These are phyloP conservation scores for Candolleomyces eurysporus DNA, from an alignment of 768 basidiomycete species.

Conservation along the genomic window DNA sequence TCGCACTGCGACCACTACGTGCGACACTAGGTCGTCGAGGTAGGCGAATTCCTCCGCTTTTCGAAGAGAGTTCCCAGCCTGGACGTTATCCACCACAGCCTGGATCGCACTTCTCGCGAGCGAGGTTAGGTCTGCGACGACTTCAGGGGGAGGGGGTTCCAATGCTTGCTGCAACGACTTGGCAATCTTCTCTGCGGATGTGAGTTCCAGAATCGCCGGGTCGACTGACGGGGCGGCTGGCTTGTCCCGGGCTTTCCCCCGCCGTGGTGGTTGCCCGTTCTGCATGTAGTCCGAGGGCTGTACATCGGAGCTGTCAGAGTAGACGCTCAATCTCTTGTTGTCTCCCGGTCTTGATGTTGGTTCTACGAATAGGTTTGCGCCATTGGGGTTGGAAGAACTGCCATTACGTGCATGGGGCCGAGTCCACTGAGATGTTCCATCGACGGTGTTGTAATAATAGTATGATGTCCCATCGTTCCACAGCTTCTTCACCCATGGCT, in stretches of 20 bases:
- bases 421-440: constrained; percentile 69
- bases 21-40: constrained; percentile 62
- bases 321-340: constrained; percentile 56
- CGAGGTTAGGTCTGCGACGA: constrained; percentile 60
- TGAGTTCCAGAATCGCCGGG: constrained; percentile 43
- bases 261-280: constrained; percentile 7
- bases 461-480: constrained; percentile 83
- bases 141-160: constrained; percentile 54
- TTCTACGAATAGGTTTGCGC: constrained; percentile 19
- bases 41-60: constrained; percentile 52
- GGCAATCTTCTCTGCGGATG: constrained; percentile 67
- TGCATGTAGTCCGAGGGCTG: constrained; percentile 45
- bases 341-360: constrained; percentile 29
- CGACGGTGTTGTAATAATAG: constrained; percentile 72
- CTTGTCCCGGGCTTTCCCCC: constrained; percentile 9
- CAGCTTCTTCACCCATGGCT: constrained; percentile 80
- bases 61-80: constrained; percentile 40
- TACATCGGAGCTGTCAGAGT: constrained; percentile 80
- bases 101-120: constrained; percentile 58
- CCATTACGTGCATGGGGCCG: constrained; percentile 43
- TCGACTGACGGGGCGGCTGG: constrained; percentile 16
- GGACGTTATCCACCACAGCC: constrained; percentile 61
- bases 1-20: constrained; percentile 69
- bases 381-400: constrained; percentile 11
- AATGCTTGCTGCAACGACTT: constrained; percentile 61